Evolutionary conservation across 1,284 basidiomycete genomes (phyloP), one percentile per base, ranked within the genome.

Genomic region (Apiotrichum porosum): DNA sequence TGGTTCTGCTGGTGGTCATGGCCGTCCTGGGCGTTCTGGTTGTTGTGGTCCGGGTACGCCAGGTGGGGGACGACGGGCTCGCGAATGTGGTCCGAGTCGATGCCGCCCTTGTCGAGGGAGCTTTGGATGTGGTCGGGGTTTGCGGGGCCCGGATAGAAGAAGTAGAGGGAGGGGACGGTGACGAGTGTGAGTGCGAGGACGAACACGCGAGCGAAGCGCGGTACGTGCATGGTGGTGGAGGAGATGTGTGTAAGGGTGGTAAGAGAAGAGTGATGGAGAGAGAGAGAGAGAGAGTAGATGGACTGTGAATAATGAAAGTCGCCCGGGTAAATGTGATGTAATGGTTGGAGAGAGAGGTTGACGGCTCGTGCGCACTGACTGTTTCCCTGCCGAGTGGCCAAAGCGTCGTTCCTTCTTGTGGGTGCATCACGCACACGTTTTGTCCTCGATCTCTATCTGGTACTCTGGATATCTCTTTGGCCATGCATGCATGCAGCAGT

Each of bases 31-130:
- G n/a, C 41, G 19, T 32, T 6, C 32, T 42, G 31, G 9, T 23
- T 22, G 22, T 33, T 26, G 14, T 22, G 17, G 5, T 32, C 17
- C 12, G 17, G 24, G 9, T 4, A 21, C 6, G 19, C 19, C 26
- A 6, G 12, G 24, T 43, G 15, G 14, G 35, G 35, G 26, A 28
- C 26, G 8, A 28, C 26, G 26, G 26, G 26, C 26, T 28, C 38
- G 32, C 61, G 54, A 49, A 56, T 65, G 40, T 69, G 68, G 8
- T 54, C 51, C 19, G 56, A 60, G 49, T 69, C 69, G 37, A 71
- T 68, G 6, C 68, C 68, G 17, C 68, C 69, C 2, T 61, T 52
- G 54, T 68, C 63, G 51, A 60, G 58, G 36, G 41, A 24, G 12
- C 18, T 23, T 6, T 23, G 4, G 41, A 21, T 18, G 38, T 42